Base-by-base conservation (phyloP, 116 monocot species). In the Trichopus zeylanicus region DNA sequence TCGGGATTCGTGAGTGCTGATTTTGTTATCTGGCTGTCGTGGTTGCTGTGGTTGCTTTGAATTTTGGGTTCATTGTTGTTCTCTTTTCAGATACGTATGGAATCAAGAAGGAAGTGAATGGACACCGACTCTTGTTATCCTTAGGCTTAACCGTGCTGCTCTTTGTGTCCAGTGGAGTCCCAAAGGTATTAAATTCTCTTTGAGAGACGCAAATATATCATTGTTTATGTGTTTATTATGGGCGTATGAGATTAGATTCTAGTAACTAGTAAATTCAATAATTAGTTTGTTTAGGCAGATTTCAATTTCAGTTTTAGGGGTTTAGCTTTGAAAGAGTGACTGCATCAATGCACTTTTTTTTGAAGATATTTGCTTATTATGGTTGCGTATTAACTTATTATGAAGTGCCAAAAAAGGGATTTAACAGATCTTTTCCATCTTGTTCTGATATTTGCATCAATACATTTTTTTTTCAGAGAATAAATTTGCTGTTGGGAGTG, bases 401-500 rank as follows among this genome's bases (percentile, higher is more conserved):
- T n/a, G n/a, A n/a, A n/a, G n/a, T n/a, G n/a, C n/a, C n/a, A n/a
- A n/a, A n/a, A n/a, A n/a, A n/a, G n/a, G n/a, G n/a, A n/a, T n/a
- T n/a, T n/a, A n/a, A n/a, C n/a, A n/a, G n/a, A n/a, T n/a, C n/a
- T n/a, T n/a, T n/a, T n/a, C n/a, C n/a, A 18, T 42, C 7, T n/a
- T 16, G 3, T 13, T 42, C 42, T 42, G 12, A 42, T 42, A 42
- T n/a, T 42, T 42, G 4, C n/a, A 16, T 3, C n/a, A n/a, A 42
- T 42, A n/a, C n/a, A 2, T 16, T 65, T 8, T 61, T 13, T 70
- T 73, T 75, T 32, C 88, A 99, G 98, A 91, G 78, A 99, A 99
- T 64, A 99, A 99, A 57, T 99, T 99, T 77, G 98, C 98, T 57
- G 98, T 99, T 31, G 98, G 98, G 76, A 99, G 98, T 66, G 98